Percentiles rank a stretch among this genome's conserved stretches.
Evolutionary conservation across 2,329 filamentous ascomycete genomes (phyloP).

Genomic region (Phyllachora maydis): DNA sequence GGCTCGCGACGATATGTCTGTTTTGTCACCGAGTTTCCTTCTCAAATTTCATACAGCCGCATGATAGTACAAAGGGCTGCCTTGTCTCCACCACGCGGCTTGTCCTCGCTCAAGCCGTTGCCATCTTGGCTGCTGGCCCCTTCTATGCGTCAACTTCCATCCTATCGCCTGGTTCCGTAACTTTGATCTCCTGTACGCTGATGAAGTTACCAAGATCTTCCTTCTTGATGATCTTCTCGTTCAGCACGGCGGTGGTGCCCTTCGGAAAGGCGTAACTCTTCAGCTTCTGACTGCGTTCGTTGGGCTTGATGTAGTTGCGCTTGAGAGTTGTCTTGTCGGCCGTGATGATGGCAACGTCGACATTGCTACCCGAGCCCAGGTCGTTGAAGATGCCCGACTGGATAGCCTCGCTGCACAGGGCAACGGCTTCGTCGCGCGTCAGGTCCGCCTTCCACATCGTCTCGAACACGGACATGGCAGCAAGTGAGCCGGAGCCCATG

Average conservation of each 20-base stretch:
- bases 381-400: slow-evolving; percentile 98
- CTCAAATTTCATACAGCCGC: too few species aligned
- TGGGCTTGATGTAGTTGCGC: slow-evolving; percentile 85
- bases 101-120: too few species aligned
- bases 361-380: slow-evolving; percentile 87
- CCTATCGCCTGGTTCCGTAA: slow-evolving; percentile 39
- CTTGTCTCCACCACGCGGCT: too few species aligned
- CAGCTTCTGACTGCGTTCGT: slow-evolving; percentile 77
- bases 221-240: slow-evolving; percentile 90
- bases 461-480: slow-evolving; percentile 97
- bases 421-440: slow-evolving; percentile 61
- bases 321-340: slow-evolving; percentile 84
- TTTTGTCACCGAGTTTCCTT: too few species aligned
- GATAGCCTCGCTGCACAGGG: slow-evolving; percentile 70
- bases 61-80: too few species aligned
- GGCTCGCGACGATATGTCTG: too few species aligned
- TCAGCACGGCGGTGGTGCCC: slow-evolving; percentile 88
- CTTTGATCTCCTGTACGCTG: slow-evolving; percentile 61
- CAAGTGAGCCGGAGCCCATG: slow-evolving; percentile 90
- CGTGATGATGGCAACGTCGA: slow-evolving; percentile 91
- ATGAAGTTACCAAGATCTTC: slow-evolving; percentile 90
- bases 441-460: slow-evolving; percentile 75
- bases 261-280: slow-evolving; percentile 79
- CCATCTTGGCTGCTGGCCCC: too few species aligned
- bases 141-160: slow-evolving; percentile 46